Conservation (phyloP, 1,139 yeast genomes). For the Nakaseomyces kungkrabaensis region DNA sequence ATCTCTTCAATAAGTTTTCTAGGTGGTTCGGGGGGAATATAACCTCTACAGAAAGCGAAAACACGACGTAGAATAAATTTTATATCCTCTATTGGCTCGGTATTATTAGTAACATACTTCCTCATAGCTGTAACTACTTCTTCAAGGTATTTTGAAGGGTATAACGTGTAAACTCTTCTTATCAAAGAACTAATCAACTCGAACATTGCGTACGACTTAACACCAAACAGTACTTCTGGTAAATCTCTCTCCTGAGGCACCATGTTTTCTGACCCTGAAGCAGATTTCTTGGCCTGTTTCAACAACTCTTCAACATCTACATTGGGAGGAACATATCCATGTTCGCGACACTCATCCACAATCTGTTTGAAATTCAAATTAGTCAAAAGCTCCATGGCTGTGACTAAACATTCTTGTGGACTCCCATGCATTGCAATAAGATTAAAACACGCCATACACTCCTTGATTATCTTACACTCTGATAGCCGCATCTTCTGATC, state of each 20-base stretch:
- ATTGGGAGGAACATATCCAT: not conserved
- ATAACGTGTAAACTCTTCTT: constrained; percentile 38
- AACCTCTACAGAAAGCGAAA: constrained; percentile 61
- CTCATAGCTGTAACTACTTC: constrained; percentile 52
- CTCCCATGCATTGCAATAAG: constrained; percentile 58
- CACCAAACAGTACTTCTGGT: constrained; percentile 18
- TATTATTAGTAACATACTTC: constrained; percentile 41
- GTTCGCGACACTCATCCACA: constrained; percentile 12
- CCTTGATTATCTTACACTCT: constrained; percentile 15
- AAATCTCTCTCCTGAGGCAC: constrained; percentile 9
- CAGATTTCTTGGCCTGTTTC: constrained; percentile 1
- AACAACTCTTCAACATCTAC: constrained; percentile 3
- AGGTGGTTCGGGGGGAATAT: constrained; percentile 39
- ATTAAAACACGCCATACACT: constrained; percentile 45
- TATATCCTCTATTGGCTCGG: constrained; percentile 28
- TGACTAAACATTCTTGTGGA: constrained; percentile 66
- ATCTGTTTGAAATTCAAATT: constrained; percentile 21
- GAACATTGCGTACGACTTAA: constrained; percentile 54
- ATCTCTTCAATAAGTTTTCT: constrained; percentile 12
- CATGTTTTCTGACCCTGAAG: not conserved
- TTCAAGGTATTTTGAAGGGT: constrained; percentile 68
- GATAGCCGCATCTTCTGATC: constrained; percentile 10
- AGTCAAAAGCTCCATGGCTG: constrained; percentile 53
- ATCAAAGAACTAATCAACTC: constrained; percentile 54
- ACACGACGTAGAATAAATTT: constrained; percentile 52